Base-by-base conservation (phyloP, 2,329 filamentous ascomycete genomes). In the Monascus ruber region DNA sequence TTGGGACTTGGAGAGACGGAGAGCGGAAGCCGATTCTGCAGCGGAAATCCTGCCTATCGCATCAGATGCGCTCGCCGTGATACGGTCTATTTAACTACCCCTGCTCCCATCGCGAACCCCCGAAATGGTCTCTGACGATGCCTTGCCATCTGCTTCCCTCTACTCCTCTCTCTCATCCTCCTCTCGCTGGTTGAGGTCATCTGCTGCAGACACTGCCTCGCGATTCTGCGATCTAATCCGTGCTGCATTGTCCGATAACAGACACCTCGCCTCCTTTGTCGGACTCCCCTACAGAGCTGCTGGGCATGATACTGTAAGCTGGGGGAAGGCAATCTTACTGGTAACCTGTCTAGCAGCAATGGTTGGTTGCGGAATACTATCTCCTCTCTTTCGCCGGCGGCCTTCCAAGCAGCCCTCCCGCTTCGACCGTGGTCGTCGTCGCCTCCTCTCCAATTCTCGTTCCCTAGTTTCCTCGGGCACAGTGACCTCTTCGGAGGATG, bases 281-380 rank as follows among this genome's bases (percentile, higher is more conserved):
- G 45, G 38, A 37, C 43, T 41, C 40, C 39, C 50, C 34, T 48
- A 49, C 27, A 43, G 43, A 26, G 33, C 52, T 33, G 47, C 51
- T 35, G 39, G 39, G 34, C 45, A 62, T 58, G 59, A 51, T 6
- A 40, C 42, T 9, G 43, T 60, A 42, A 59, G 50, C 29, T 52
- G 50, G 48, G 45, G 49, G 6, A 53, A 55, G 32, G 31, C 58
- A 17, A 46, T 59, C 34, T 54, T 62, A 31, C 41, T 61, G 43
- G 17, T 17, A 17, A 51, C 50, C 36, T 52, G 55, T 36, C 41
- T 58, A 24, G 39, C 58, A 38, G 47, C 56, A n/a, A 63, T 63
- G 60, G 53, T 52, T 34, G 55, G 59, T 29, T 63, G 60, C 43
- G 56, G 59, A 6, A 10, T 62, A 7, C 38, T 62, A n/a, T 50